Base-by-base conservation (phyloP, 192 early-diverging fungal species). In the Phlyctochytrium planicorne region DNA sequence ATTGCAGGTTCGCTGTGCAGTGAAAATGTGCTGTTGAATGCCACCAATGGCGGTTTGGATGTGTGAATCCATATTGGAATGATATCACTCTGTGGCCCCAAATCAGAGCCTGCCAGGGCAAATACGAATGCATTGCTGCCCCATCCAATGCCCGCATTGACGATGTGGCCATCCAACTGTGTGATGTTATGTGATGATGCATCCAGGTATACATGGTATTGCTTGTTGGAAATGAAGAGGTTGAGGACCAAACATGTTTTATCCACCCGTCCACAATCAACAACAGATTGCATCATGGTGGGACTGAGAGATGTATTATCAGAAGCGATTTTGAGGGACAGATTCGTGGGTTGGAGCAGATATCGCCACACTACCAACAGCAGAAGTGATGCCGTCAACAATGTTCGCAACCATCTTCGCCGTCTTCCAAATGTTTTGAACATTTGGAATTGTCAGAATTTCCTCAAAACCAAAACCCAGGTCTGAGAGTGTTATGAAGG, bases 101-200 rank as follows among this genome's bases (percentile, higher is more conserved):
- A 12, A 65, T 20, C 52, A 12, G n/a, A n/a, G n/a, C n/a, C n/a
- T n/a, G n/a, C n/a, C n/a, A n/a, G n/a, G 66, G 32, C 16, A 34
- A 71, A 71, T 30, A 52, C 30, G 23, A 71, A 3, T 23, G 55
- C 30, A 12, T 60, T 60, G 17, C 62, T 59, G 10, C 69, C 69
- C 62, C 62, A 71, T 12, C 69, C 69, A 62, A 71, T 71, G 32
- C 69, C 69, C 3, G 69, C 24, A 52, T n/a, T 56, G 24, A 12
- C 16, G 0, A n/a, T 20, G 23, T 33, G 14, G 23, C 55, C 35
- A 33, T 30, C 62, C 12, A 47, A 16, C 24, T 0, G 23, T 20
- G 14, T 31, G 23, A 20, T 63, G 10, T 12, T 10, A 16, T n/a
- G 56, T 61, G 32, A 34, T 61, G 32, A 30, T 17, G 24, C 60